Percentiles rank a stretch among this genome's conserved stretches.
Conservation (phyloP, 441 rosid genomes). For the Lepidium campestre region DNA sequence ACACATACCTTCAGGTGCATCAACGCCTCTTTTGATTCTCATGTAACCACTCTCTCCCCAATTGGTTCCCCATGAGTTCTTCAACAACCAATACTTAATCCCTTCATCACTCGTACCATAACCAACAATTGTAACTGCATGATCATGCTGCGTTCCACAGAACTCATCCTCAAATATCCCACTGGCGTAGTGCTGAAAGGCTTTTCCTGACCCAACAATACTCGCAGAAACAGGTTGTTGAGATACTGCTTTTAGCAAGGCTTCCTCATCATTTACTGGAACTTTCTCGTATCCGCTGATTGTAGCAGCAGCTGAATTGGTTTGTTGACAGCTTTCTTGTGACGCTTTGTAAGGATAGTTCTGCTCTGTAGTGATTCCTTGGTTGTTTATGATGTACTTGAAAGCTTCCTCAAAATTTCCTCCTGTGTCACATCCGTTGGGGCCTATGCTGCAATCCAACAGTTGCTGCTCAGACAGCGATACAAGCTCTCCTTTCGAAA, state of each 20-base stretch:
- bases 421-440: conserved; percentile 10
- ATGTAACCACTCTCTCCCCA: conserved; percentile 36
- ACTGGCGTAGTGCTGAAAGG: conserved; percentile 10
- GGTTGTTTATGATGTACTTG: conserved; percentile 12
- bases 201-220: conserved; percentile 15
- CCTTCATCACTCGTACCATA: conserved; percentile 29
- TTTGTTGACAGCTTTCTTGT: background rate
- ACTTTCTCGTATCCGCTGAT: conserved; percentile 28
- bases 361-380: conserved; percentile 24
- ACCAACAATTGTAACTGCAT: conserved; percentile 30
- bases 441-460: conserved; percentile 16
- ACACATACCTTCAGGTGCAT: conserved; percentile 25
- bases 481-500: conserved; percentile 8
- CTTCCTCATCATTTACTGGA: conserved; percentile 25
- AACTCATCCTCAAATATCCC: conserved; percentile 23
- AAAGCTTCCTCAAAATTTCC: conserved; percentile 28
- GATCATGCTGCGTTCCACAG: conserved; percentile 17
- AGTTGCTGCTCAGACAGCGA: conserved; percentile 33
- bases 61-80: conserved; percentile 47
- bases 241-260: conserved; percentile 28
- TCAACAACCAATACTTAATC: conserved; percentile 32
- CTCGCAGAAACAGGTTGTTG: conserved; percentile 33
- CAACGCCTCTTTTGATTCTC: conserved; percentile 32
- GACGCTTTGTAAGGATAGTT: conserved; percentile 8
- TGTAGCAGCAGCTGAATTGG: background rate